These are phyloP conservation scores for Bremia lactucae DNA, from an alignment of 352 stramenopile species.

Conservation along the genomic window DNA sequence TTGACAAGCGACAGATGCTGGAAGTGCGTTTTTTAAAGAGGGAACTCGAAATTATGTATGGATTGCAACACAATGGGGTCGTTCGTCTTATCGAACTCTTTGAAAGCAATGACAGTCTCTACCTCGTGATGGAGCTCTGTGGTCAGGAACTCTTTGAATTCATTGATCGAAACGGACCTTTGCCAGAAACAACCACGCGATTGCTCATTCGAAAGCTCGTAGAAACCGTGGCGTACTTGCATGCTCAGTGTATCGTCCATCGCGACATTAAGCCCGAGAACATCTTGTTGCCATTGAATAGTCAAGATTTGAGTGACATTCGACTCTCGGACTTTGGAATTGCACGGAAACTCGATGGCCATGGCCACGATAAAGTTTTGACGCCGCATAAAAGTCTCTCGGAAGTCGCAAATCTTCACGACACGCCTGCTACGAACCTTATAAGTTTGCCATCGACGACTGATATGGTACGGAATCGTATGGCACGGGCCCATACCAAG, in stretches of 20 bases:
- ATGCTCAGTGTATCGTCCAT: slow-evolving; percentile 75
- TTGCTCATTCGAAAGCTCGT: slow-evolving; percentile 66
- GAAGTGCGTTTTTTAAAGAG: slow-evolving; percentile 74
- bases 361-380: slow-evolving; percentile 35
- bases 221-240: slow-evolving; percentile 71
- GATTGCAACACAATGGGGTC: slow-evolving; percentile 56
- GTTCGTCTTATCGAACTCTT: slow-evolving; percentile 75
- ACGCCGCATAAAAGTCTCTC: slow-evolving; percentile 65
- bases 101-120: slow-evolving; percentile 61
- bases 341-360: slow-evolving; percentile 55
- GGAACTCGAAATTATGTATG: slow-evolving; percentile 83
- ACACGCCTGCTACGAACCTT: slow-evolving; percentile 9
- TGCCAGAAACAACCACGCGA: slow-evolving; percentile 56
- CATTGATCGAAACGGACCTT: slow-evolving; percentile 59
- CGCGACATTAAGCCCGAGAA: slow-evolving; percentile 84
- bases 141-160: slow-evolving; percentile 74
- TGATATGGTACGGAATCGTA: slow-evolving; percentile 48
- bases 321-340: slow-evolving; percentile 83
- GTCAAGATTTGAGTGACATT: slow-evolving; percentile 56
- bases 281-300: slow-evolving; percentile 45
- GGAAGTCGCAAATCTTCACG: slow-evolving; percentile 51
- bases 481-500: slow-evolving; percentile 67
- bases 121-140: slow-evolving; percentile 76
- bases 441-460: slow-evolving; percentile 10
- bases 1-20: slow-evolving; percentile 77